These are phyloP conservation scores for Umbilicus rupestris DNA, from an alignment of 164 flowering plant genomes.

Conservation along the genomic window DNA sequence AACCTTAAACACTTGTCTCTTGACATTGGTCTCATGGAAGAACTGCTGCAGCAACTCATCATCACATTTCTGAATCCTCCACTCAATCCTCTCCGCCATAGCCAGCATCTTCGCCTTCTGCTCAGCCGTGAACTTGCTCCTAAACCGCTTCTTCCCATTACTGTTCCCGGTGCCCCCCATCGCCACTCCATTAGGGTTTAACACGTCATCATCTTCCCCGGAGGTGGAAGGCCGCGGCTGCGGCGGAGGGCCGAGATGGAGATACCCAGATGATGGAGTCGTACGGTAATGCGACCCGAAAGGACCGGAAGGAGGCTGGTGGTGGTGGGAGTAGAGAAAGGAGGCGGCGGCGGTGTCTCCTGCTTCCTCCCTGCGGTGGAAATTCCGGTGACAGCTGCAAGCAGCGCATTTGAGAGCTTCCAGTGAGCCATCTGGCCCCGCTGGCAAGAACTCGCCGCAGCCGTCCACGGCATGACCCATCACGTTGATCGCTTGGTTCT, in stretches of 20 bases:
- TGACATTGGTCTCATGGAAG: not conserved
- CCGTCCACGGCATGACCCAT: conserved; percentile 6
- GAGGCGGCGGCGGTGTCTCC: not conserved
- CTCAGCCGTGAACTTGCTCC: conserved; percentile 7
- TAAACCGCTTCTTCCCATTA: conserved; percentile 4
- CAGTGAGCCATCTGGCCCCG: not conserved
- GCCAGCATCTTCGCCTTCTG: conserved; percentile 5
- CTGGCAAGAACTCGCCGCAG: conserved; percentile 10
- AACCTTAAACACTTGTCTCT: conserved; percentile 5
- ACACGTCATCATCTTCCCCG: conserved; percentile 3
- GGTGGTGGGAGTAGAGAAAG: not conserved
- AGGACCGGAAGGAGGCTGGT: not conserved
- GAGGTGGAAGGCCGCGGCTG: conserved; percentile 1
- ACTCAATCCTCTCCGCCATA: conserved; percentile 5
- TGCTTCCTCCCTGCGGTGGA: conserved; percentile 4
- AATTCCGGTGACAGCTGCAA: conserved; percentile 3
- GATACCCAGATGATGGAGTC: conserved; percentile 11
- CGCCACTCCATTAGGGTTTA: not conserved
- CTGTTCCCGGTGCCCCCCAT: no score
- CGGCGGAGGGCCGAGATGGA: not conserved
- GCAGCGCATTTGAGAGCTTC: conserved; percentile 7
- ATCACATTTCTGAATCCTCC: conserved; percentile 5
- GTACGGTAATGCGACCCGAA: not conserved
- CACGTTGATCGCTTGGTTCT: not conserved
- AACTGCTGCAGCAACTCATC: conserved; percentile 9